These are phyloP conservation scores for Narthecium ossifragum DNA, from an alignment of 106 monocot species.

Conservation along the genomic window DNA sequence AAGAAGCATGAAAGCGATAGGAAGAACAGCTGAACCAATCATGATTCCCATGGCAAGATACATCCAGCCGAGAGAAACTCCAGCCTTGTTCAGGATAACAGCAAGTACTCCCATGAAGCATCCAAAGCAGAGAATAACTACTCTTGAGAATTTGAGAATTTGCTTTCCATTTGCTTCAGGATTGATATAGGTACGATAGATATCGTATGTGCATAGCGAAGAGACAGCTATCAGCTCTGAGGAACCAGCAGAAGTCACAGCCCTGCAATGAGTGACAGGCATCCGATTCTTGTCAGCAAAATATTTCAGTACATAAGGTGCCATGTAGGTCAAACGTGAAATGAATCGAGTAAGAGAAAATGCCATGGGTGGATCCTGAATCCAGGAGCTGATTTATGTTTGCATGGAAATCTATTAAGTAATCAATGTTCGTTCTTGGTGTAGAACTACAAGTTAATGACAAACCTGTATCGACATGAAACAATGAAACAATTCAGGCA, in stretches of 20 bases:
- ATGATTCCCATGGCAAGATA: constrained; percentile 95
- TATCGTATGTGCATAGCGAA: constrained; percentile 94
- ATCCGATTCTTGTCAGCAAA: no score
- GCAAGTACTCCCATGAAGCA: constrained; percentile 95
- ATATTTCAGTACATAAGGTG: no score
- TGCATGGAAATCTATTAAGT: no score
- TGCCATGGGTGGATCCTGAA: no score
- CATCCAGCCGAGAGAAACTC: constrained; percentile 98
- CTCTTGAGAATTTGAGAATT: constrained; percentile 80
- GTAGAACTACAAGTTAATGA: no score
- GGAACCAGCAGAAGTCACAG: constrained; percentile 95
- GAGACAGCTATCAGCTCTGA: constrained; percentile 93
- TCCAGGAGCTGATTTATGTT: no score
- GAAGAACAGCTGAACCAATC: constrained; percentile 89
- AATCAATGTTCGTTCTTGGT: no score
- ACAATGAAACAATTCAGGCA: no score
- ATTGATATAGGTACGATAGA: constrained; percentile 90
- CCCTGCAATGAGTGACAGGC: constrained; percentile 55
- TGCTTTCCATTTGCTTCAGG: constrained; percentile 92
- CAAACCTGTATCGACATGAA: no score
- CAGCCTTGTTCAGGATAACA: constrained; percentile 73
- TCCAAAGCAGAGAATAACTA: constrained; percentile 64
- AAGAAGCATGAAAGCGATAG: constrained; percentile 88
- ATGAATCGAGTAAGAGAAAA: no score
- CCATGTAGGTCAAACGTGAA: no score